Evolutionary conservation across 805 yeast species (phyloP).

Genomic region (Saccharomycopsis olivae): DNA sequence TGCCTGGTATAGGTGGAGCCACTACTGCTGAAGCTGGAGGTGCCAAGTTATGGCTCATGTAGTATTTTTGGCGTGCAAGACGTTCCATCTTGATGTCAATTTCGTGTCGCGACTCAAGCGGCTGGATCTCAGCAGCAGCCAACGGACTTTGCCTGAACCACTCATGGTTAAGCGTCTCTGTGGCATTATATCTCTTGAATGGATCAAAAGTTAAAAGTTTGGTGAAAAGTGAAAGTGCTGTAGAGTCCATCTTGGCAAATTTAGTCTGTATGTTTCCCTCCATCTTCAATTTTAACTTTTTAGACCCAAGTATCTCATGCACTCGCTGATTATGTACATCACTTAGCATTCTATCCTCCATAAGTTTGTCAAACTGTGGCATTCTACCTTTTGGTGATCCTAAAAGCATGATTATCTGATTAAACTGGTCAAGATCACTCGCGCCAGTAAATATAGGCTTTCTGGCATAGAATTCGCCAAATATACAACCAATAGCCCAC

Average conservation of each 20-base stretch:
- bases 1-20: background rate
- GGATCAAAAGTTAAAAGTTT: conserved; percentile 67
- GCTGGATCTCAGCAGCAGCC: conserved; percentile 54
- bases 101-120: conserved; percentile 82
- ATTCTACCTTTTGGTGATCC: conserved; percentile 52
- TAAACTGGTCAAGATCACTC: conserved; percentile 82
- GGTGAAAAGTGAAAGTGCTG: conserved; percentile 46
- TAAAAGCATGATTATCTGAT: conserved; percentile 63
- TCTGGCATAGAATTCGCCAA: conserved; percentile 78
- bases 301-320: conserved; percentile 5
- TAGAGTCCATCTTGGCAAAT: conserved; percentile 33
- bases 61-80: conserved; percentile 8
- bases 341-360: conserved; percentile 8
- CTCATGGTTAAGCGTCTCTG: conserved; percentile 58
- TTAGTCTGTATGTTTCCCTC: conserved; percentile 37
- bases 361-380: conserved; percentile 15
- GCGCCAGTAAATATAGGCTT: conserved; percentile 80
- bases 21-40: background rate
- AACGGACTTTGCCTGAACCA: conserved; percentile 62
- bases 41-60: background rate
- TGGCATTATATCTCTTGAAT: conserved; percentile 60
- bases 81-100: conserved; percentile 50
- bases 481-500: conserved; percentile 97
- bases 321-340: background rate
- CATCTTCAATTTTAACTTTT: conserved; percentile 20